Evolutionary conservation across 148 eudicot species (phyloP).

Genomic region (Diospyros lotus): DNA sequence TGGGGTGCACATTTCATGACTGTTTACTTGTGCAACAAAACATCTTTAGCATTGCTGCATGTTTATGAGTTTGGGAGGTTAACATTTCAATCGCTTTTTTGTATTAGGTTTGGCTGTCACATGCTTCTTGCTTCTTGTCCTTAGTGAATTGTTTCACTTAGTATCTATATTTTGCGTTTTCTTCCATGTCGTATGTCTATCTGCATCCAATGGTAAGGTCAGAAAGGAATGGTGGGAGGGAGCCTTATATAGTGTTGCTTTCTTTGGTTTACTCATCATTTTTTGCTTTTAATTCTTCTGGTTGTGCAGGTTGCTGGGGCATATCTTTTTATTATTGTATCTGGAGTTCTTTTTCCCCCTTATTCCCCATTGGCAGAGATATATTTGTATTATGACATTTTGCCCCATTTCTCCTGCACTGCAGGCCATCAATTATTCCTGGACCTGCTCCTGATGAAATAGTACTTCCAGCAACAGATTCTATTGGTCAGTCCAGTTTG

Average conservation of each 20-base stretch:
- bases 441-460: slow-evolving; percentile 91
- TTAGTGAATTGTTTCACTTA: neutral
- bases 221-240: too few relatives aligned
- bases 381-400: neutral
- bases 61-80: too few relatives aligned
- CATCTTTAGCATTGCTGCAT: too few relatives aligned
- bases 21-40: too few relatives aligned
- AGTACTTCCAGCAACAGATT: slow-evolving; percentile 66
- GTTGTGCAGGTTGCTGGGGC: neutral
- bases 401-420: neutral
- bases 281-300: neutral
- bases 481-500: slow-evolving; percentile 56
- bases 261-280: neutral
- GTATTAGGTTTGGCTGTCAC: neutral
- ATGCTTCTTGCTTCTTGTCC: neutral
- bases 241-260: too few relatives aligned
- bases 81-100: too few relatives aligned
- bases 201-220: too few relatives aligned
- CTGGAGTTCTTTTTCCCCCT: neutral
- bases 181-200: neutral
- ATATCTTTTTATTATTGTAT: neutral
- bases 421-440: slow-evolving; percentile 83
- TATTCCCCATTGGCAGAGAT: neutral
- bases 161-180: neutral
- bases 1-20: too few relatives aligned